phyloP scores from a whole-genome alignment of 495 filamentous ascomycete species.

The Mycothermus thermophilus region DNA sequence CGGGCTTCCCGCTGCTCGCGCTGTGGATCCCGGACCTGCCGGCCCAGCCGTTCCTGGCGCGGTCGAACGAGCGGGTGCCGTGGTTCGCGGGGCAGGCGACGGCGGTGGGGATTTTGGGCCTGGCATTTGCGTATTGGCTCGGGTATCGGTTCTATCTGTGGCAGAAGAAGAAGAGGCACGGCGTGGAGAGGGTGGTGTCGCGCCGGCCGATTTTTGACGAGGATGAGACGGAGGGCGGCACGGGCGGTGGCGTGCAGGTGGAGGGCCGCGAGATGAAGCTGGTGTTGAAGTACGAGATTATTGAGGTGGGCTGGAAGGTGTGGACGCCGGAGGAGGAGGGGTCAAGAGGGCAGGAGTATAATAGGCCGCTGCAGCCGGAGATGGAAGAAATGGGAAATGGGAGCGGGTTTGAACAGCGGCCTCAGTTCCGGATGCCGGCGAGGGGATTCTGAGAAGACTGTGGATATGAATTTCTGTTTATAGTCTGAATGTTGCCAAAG shows the following conservation, averaged over 20 bases:
- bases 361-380: too few species aligned
- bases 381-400: too few species aligned
- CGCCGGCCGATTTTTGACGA: constrained; percentile 10
- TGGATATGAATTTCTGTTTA: too few species aligned
- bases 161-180: constrained; percentile 3
- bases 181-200: constrained; percentile 5
- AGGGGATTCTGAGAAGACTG: too few species aligned
- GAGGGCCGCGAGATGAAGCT: not conserved
- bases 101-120: constrained; percentile 2
- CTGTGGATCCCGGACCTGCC: constrained; percentile 13
- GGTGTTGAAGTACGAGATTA: constrained; percentile 12
- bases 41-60: constrained; percentile 1
- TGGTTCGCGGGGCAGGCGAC: constrained; percentile 9
- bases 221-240: too few species aligned
- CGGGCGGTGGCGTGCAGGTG: too few species aligned
- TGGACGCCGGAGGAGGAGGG: constrained; percentile 1
- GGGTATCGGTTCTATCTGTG: constrained; percentile 8
- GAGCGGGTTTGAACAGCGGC: too few species aligned
- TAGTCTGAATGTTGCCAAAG: too few species aligned
- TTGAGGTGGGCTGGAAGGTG: constrained; percentile 3
- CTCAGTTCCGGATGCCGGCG: too few species aligned
- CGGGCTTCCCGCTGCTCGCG: constrained; percentile 6
- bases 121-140: constrained; percentile 7
- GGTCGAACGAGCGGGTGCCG: constrained; percentile 2
- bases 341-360: too few species aligned